Base-by-base conservation (phyloP, 2,329 filamentous ascomycete species). In the Aspergillus luchuensis region DNA sequence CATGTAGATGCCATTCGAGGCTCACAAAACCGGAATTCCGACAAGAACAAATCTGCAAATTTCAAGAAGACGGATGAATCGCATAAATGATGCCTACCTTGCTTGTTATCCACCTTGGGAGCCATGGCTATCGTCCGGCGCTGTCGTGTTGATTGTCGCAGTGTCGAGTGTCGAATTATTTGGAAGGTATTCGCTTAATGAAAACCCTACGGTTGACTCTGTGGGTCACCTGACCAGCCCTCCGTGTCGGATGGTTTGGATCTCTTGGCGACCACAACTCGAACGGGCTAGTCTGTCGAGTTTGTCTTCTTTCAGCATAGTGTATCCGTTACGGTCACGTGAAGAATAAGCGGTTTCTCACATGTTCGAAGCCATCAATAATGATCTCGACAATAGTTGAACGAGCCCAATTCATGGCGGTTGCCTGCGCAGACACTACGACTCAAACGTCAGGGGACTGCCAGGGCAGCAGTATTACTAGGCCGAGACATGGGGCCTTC, bases 61-160 rank as follows among this genome's bases (percentile, higher is more conserved):
- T 86, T 83, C 79, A 77, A 60, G 66, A 72, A 10, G 50, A 64
- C 51, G 59, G 63, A 53, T 45, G 56, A 55, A 59, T 55, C 66
- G 60, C 56, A 62, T 43, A 59, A 56, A 59, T 61, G 56, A 45
- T 60, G 66, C 74, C 67, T 74, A 81, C 79, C 77, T 78, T 79
- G 78, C 76, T 81, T 81, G 71, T 71, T 79, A 63, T 78, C 76
- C 64, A 67, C 69, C 69, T 78, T 78, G 70, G 79, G 79, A 71
- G 78, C 78, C 78, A 80, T 80, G 72, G 76, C 76, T 79, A 75
- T 78, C 76, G 75, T 77, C 74, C 70, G 72, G 69, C 73, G 77
- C 72, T 74, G 72, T 75, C 71, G 73, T 76, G 71, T 68, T 78
- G 72, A 72, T 77, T 77, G 74, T 78, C 76, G 74, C 75, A 74